phyloP scores from a whole-genome alignment of 495 filamentous ascomycete species.

The Penicillium coprophilum region DNA sequence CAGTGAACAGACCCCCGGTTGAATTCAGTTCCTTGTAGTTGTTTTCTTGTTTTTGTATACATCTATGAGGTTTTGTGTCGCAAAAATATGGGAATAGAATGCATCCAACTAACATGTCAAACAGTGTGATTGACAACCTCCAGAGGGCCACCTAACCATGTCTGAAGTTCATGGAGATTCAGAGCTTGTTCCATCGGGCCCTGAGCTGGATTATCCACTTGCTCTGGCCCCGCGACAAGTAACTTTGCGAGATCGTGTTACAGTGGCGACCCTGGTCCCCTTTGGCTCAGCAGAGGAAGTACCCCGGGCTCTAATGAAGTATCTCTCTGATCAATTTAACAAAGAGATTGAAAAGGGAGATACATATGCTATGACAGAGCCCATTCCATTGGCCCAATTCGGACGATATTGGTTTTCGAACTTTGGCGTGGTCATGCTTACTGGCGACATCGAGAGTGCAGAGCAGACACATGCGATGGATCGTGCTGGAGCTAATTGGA shows the following conservation, averaged over 20 bases:
- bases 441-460: constrained; percentile 71
- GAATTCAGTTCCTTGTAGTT: constrained; percentile 10
- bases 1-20: constrained; percentile 22
- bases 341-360: constrained; percentile 95
- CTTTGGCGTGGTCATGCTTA: constrained; percentile 90
- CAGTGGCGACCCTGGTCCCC: constrained; percentile 86
- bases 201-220: constrained; percentile 58
- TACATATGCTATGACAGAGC: constrained; percentile 90
- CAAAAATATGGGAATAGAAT: constrained; percentile 7
- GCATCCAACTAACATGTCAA: constrained; percentile 37
- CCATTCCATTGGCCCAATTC: constrained; percentile 73
- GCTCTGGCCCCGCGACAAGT: constrained; percentile 79
- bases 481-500: constrained; percentile 68
- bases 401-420: constrained; percentile 93
- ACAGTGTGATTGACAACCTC: constrained; percentile 39
- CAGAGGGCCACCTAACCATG: constrained; percentile 53
- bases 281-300: constrained; percentile 74
- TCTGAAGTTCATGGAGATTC: constrained; percentile 86
- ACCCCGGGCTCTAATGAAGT: constrained; percentile 70
- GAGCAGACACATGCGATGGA: constrained; percentile 59
- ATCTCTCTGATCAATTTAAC: constrained; percentile 84
- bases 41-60: constrained; percentile 1
- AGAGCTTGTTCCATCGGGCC: constrained; percentile 46
- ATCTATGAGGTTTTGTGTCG: neutral
- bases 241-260: constrained; percentile 84